Evolutionary conservation across 345 rosid genomes (phyloP), one percentile per base, ranked within the genome.

Genomic region (Crucihimalaya himalaica): DNA sequence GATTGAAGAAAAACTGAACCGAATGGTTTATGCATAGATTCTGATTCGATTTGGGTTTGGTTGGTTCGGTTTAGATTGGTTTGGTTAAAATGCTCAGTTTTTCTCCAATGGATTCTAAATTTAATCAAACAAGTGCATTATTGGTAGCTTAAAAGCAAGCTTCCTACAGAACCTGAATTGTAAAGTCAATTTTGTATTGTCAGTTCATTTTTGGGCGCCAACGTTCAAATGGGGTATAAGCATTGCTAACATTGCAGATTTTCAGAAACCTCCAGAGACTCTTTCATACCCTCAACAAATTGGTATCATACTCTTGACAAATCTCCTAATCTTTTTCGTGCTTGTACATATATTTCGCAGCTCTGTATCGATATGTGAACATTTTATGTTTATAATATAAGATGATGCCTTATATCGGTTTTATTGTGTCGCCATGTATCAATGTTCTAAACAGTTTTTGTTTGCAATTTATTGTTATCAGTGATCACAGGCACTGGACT

Each of bases 171-270:
- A 37, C 31, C 45, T 28, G 25, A 51, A 18, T 0, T 40, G 14
- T n/a, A 10, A 59, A 46, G 6, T 55, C 23, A n/a, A 11, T 31
- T 23, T 66, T 58, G 40, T 23, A 9, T 2, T 58, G 9, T 66
- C 89, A 91, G 97, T 93, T 84, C 97, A 78, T 73, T 85, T 85
- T 54, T 85, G 86, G 84, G 88, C 86, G 0, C 88, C 84, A 18
- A 85, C 86, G 8, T 85, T 79, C 51, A 85, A 83, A 57, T 85
- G 88, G 86, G 84, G 67, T 4, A 28, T 85, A 55, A 85, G 73
- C 78, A 72, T 81, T 35, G 85, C 88, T 10, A 85, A 85, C 66
- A 66, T 85, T 69, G 85, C 78, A 0, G 86, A 85, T 66, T 81
- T 83, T 28, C 63, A 81, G 7, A 85, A 75, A 70, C 88, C 85